Percentiles rank a stretch among this genome's conserved stretches.
Conservation (phyloP, 1,284 basidiomycete species). For the Kalmanozyma brasiliensis region DNA sequence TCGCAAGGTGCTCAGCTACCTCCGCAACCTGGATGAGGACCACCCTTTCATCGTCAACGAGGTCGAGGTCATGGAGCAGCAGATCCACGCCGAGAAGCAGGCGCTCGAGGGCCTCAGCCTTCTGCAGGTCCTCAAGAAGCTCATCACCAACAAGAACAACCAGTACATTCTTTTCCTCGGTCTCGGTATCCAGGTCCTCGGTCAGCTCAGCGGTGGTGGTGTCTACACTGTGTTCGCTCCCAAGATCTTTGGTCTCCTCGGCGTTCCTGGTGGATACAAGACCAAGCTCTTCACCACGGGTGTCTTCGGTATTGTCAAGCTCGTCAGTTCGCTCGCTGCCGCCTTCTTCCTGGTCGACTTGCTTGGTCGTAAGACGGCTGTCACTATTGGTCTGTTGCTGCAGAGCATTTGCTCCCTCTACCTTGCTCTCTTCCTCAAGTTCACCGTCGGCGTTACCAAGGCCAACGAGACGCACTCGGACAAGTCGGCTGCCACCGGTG, state of each 20-base stretch:
- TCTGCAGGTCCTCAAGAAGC: slow-evolving; percentile 44
- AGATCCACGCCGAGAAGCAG: slow-evolving; percentile 35
- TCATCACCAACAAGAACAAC: slow-evolving; percentile 46
- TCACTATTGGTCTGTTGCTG: slow-evolving; percentile 41
- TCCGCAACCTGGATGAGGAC: slow-evolving; percentile 43
- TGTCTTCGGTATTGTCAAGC: slow-evolving; percentile 56
- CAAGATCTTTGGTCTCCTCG: slow-evolving; percentile 49
- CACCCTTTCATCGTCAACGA: slow-evolving; percentile 44
- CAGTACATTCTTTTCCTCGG: slow-evolving; percentile 48
- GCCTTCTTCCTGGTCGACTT: slow-evolving; percentile 56
- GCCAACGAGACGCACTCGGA: slow-evolving; percentile 40
- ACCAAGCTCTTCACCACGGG: slow-evolving; percentile 51
- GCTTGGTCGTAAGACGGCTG: slow-evolving; percentile 48
- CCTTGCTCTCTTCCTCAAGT: slow-evolving; percentile 51
- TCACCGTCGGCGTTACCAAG: slow-evolving; percentile 33
- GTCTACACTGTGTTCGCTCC: slow-evolving; percentile 51
- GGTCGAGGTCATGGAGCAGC: slow-evolving; percentile 44
- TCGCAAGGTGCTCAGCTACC: slow-evolving; percentile 38
- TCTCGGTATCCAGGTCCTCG: slow-evolving; percentile 54
- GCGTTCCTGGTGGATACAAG: slow-evolving; percentile 36
- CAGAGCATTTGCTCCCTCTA: slow-evolving; percentile 45
- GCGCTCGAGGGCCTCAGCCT: slow-evolving; percentile 34
- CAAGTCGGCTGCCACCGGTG: slow-evolving; percentile 39
- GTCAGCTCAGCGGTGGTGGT: slow-evolving; percentile 52
- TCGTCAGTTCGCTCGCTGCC: slow-evolving; percentile 50